Percentiles rank a stretch among this genome's conserved stretches.
These are phyloP conservation scores for Polyporus tsugae DNA, from an alignment of 1,284 basidiomycete genomes.

Conservation along the genomic window DNA sequence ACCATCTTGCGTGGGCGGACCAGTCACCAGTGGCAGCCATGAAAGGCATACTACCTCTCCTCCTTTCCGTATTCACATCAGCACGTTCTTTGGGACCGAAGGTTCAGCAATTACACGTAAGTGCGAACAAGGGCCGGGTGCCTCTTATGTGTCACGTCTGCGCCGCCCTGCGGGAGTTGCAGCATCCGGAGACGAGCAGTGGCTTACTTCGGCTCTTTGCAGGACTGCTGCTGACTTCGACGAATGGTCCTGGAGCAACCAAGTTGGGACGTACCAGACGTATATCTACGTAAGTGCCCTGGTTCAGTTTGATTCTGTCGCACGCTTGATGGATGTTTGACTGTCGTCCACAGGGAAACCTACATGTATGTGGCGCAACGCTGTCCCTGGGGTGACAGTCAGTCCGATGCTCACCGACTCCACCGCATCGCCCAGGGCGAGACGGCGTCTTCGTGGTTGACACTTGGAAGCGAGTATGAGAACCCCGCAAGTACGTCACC, in stretches of 20 bases:
- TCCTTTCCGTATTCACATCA: conserved; percentile 22
- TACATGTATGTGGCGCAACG: conserved; percentile 27
- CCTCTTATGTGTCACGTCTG: not conserved
- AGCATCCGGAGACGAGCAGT: not conserved
- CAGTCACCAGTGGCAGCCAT: conserved; percentile 16
- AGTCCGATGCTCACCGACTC: not conserved
- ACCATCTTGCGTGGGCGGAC: conserved; percentile 13
- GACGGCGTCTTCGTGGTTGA: conserved; percentile 38
- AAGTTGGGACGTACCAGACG: conserved; percentile 39
- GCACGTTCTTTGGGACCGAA: conserved; percentile 38
- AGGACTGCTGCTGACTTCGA: conserved; percentile 38
- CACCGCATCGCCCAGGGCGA: conserved; percentile 33
- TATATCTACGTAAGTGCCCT: conserved; percentile 37
- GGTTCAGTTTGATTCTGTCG: conserved; percentile 6
- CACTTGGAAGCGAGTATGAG: conserved; percentile 37
- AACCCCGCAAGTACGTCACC: conserved; percentile 36
- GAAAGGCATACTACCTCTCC: conserved; percentile 26
- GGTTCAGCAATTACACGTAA: conserved; percentile 39
- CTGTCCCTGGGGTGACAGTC: not conserved
- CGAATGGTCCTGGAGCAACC: conserved; percentile 40
- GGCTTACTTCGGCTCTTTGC: conserved; percentile 7
- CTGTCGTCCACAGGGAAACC: conserved; percentile 30
- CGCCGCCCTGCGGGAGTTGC: not conserved
- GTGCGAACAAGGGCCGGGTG: not conserved
- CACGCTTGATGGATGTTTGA: conserved; percentile 6